Base-by-base conservation (phyloP, 345 rosid species). In the Eucalyptus brandiana region DNA sequence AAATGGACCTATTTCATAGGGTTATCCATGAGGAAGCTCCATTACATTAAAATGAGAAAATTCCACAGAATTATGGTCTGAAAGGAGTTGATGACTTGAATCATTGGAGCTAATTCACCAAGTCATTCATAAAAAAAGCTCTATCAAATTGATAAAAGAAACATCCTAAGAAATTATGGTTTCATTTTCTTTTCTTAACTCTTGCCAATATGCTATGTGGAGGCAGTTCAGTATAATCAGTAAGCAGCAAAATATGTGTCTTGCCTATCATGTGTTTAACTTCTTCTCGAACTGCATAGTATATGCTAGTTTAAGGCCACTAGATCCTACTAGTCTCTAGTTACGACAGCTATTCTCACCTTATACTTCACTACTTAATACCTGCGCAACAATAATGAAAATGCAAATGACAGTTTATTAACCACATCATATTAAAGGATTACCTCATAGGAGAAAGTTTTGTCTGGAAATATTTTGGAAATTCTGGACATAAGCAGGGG, bases 401-500 rank as follows among this genome's bases (percentile, higher is more conserved):
- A 54, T 86, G 87, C 37, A 50, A 86, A 48, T n/a, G 54, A 86
- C 34, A 86, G 37, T 37, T 48, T 17, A 30, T n/a, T 48, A 86
- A 32, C 53, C 40, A 32, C 54, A 19, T 48, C 19, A 86, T 48
- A 50, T 17, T n/a, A 26, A 86, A 42, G 81, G 8, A 49, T 81
- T 90, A 97, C 99, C 99, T 97, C 97, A 72, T 94, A 95, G 86
- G 97, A 89, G 91, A 94, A 97, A 49, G 67, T 93, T 92, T 95
- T 96, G 91, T 97, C 98, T 6, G 95, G 98, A 92, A 95, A 97
- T 86, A 96, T 86, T 65, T 95, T 92, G 42, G 97, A 94, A 91
- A 94, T 93, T 93, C 99, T 97, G 45, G 95, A 89, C 99, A 97
- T 96, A 69, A 97, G 94, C 88, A 94, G 92, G 91, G 99, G 98